phyloP scores from a whole-genome alignment of 2,329 filamentous ascomycete species.

The Alternaria brassicicola region DNA sequence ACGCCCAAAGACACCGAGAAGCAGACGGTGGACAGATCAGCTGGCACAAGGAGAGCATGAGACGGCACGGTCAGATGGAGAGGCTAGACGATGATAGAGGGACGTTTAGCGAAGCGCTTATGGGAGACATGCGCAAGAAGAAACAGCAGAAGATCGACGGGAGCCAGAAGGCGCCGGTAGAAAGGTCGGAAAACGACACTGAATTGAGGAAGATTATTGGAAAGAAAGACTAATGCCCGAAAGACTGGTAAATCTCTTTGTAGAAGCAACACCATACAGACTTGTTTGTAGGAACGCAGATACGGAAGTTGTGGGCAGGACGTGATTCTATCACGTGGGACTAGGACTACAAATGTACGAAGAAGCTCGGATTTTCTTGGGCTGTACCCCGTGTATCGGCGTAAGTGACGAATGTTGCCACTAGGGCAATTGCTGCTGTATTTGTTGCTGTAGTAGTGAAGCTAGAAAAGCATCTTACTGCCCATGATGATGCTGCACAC shows the following conservation, averaged over 20 bases:
- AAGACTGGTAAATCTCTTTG: not conserved
- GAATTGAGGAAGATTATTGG: constrained; percentile 48
- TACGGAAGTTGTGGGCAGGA: not conserved
- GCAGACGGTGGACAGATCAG: constrained; percentile 62
- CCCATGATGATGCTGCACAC: not conserved
- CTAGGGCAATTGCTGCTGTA: not conserved
- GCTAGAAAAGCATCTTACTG: not conserved
- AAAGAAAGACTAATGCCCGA: constrained; percentile 33
- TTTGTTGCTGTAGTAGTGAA: not conserved
- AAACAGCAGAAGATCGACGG: constrained; percentile 31
- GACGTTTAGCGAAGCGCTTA: constrained; percentile 43
- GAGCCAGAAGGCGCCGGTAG: constrained; percentile 35
- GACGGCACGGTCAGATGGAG: constrained; percentile 59
- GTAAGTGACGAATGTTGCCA: not conserved
- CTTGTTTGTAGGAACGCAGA: not conserved
- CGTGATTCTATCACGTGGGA: not conserved
- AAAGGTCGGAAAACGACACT: constrained; percentile 47
- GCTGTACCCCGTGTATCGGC: not conserved
- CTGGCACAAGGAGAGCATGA: constrained; percentile 61
- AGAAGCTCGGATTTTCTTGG: not conserved
- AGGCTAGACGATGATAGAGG: constrained; percentile 48
- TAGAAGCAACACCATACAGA: not conserved
- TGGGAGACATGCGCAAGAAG: constrained; percentile 42
- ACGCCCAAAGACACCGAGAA: constrained; percentile 65
- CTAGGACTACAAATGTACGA: not conserved